Conservation (phyloP, 2,329 filamentous ascomycete species). For the Aspergillus sp. region DNA sequence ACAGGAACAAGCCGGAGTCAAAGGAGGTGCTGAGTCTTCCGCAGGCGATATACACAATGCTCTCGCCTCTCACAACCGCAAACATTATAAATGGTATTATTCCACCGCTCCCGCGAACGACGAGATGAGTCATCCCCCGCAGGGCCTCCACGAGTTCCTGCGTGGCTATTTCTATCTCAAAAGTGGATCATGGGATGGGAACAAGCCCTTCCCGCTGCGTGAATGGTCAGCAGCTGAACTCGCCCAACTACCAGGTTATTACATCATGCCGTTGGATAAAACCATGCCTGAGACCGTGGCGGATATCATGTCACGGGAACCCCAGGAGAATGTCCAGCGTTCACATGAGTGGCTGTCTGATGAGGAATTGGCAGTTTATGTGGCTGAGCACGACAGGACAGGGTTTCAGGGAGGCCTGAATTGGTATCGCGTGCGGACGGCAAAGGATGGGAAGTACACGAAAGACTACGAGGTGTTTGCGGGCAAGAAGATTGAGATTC, state of each 20-base stretch:
- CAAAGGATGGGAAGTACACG: slow-evolving; percentile 34
- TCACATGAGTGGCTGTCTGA: slow-evolving; percentile 47
- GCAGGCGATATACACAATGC: slow-evolving; percentile 48
- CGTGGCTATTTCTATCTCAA: slow-evolving; percentile 63
- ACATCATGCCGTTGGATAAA: slow-evolving; percentile 53
- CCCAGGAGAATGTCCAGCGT: slow-evolving; percentile 29
- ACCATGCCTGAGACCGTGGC: slow-evolving; percentile 54
- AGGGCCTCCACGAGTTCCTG: slow-evolving; percentile 52
- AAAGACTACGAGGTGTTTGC: slow-evolving; percentile 52
- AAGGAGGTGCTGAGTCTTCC: slow-evolving; percentile 1
- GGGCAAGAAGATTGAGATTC: slow-evolving; percentile 54
- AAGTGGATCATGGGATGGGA: slow-evolving; percentile 52
- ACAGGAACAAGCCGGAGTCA: neutral
- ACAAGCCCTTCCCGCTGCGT: slow-evolving; percentile 46
- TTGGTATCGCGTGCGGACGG: slow-evolving; percentile 57
- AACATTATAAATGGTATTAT: slow-evolving; percentile 61
- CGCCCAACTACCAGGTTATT: slow-evolving; percentile 57
- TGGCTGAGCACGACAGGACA: slow-evolving; percentile 51
- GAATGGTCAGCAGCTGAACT: slow-evolving; percentile 52
- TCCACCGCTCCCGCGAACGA: slow-evolving; percentile 28
- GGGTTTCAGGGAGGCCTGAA: slow-evolving; percentile 60
- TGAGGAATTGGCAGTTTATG: slow-evolving; percentile 53
- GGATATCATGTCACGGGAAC: slow-evolving; percentile 46
- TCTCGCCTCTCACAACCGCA: slow-evolving; percentile 48
- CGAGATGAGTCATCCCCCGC: slow-evolving; percentile 31